Evolutionary conservation across 768 basidiomycete genomes (phyloP), one percentile per base, ranked within the genome.

Genomic region (Suillus variegatus): DNA sequence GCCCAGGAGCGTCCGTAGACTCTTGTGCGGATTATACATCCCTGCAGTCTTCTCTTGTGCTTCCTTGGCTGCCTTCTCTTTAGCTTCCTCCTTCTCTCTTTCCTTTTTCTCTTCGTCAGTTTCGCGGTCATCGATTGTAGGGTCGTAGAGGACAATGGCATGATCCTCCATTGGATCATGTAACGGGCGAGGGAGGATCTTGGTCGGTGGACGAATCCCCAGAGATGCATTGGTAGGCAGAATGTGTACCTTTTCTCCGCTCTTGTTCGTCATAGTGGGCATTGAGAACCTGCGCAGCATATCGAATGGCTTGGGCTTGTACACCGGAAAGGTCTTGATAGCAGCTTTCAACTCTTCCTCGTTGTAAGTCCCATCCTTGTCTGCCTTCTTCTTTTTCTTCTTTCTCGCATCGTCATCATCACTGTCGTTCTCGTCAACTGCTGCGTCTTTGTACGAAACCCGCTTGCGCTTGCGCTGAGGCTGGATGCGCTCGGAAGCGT

Each of bases 151-250:
- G 3, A 99, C 97, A 66, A 99, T 97, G 1, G 97, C 95, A 77
- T 98, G 96, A 71, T 99, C 95, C 60, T 92, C 88, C 93, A 99
- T 96, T 1, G 96, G 97, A 74, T 99, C 95, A 71, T 96, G 91
- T n/a, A 98, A 80, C 6, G 97, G 97, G 25, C 96, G 85, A 20
- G 97, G 97, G 58, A 92, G 85, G 65, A 97, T 78, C 69, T 86
- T 91, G 0, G 90, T 83, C 64, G 87, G 89, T 0, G 93, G 91
- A 14, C 95, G 87, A 62, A 93, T 89, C 35, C 97, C 97, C 6
- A 99, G 87, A 13, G 95, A 88, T 3, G 84, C 82, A 70, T 92
- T 88, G 0, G 92, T 87, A 6, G 86, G 79, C 4, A 84, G 67
- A 12, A 87, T 82, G 2, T 79, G 72, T 3, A 95, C 79, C 14